Evolutionary conservation across 371 early-diverging fungal genomes (phyloP), one percentile per base, ranked within the genome.

Genomic region (Zychaea mexicana): DNA sequence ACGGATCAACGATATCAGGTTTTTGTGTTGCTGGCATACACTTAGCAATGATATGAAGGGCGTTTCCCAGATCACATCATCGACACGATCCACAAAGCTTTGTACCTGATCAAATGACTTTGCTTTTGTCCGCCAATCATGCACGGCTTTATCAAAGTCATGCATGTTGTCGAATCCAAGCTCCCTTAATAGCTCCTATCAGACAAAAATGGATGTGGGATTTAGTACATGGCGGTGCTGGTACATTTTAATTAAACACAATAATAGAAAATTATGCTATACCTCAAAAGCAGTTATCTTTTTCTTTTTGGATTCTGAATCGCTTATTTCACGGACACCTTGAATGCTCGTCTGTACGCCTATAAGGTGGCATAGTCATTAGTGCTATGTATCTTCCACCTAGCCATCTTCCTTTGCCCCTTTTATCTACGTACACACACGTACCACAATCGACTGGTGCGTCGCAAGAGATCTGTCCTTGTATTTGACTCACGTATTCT

Each of bases 41-140:
- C 55, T 31, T 2, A 54, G 47, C 9, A 65, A 17, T 2, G 66
- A 45, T 22, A 56, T 21, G 36, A 33, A 66, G 1, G 66, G 61
- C 13, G 66, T 66, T 38, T 47, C 52, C 66, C 66, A 66, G 5
- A 53, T 55, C 5, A 66, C 39, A 21, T 54, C 21, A 30, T 66
- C 57, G 9, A 61, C 61, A 10, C 47, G 66, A 38, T 45, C 54
- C 17, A 61, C 52, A 49, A 46, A 66, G 10, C 57, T 28, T 32
- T 61, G 61, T 27, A 61, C 36, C 28, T 61, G 61, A 30, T 49
- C 52, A 32, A 61, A 61, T n/a, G 56, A 19, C 27, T 24, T 26
- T 6, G 66, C 66, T 21, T 61, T 60, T 17, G 17, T 36, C 19
- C 42, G 27, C 61, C 66, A 66, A n/a, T 45, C 57, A 30, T 57